Percentiles rank a stretch among this genome's conserved stretches.
These are phyloP conservation scores for Termitomyces sp. DNA, from an alignment of 768 basidiomycete species.

Conservation along the genomic window DNA sequence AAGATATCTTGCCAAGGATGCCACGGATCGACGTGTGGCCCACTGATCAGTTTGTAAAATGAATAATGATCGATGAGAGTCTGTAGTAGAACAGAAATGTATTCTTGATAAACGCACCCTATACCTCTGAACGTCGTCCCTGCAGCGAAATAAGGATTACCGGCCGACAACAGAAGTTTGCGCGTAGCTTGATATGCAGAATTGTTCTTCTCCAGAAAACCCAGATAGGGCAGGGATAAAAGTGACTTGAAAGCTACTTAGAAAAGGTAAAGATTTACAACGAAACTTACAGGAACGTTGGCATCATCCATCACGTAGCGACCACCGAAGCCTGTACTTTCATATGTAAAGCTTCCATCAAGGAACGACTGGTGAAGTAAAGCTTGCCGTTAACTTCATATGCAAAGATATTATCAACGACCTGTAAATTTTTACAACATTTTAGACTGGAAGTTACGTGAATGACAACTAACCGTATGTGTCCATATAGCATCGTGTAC, in stretches of 20 bases:
- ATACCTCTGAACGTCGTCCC: conserved; percentile 63
- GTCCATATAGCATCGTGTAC: conserved; percentile 60
- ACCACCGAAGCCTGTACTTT: conserved; percentile 52
- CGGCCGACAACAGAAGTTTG: conserved; percentile 50
- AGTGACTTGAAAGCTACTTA: conserved; percentile 43
- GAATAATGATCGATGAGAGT: not conserved
- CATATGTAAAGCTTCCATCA: not conserved
- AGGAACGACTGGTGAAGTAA: not conserved
- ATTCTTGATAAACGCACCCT: conserved; percentile 43
- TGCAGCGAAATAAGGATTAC: conserved; percentile 66
- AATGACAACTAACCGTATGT: conserved; percentile 39
- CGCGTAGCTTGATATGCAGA: conserved; percentile 62
- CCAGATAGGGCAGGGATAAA: conserved; percentile 75
- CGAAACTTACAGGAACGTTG: conserved; percentile 66
- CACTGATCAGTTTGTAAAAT: conserved; percentile 32
- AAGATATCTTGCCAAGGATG: conserved; percentile 55
- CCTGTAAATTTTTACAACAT: conserved; percentile 25
- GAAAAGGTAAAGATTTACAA: not conserved
- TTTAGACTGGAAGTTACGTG: not conserved
- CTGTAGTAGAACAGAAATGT: not conserved
- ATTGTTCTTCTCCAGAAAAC: conserved; percentile 59
- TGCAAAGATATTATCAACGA: conserved; percentile 62
- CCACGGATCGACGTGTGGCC: conserved; percentile 69
- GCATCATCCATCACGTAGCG: conserved; percentile 83
- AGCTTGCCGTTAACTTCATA: conserved; percentile 68